phyloP scores from a whole-genome alignment of 441 rosid genomes.

The Corymbia citriodora region DNA sequence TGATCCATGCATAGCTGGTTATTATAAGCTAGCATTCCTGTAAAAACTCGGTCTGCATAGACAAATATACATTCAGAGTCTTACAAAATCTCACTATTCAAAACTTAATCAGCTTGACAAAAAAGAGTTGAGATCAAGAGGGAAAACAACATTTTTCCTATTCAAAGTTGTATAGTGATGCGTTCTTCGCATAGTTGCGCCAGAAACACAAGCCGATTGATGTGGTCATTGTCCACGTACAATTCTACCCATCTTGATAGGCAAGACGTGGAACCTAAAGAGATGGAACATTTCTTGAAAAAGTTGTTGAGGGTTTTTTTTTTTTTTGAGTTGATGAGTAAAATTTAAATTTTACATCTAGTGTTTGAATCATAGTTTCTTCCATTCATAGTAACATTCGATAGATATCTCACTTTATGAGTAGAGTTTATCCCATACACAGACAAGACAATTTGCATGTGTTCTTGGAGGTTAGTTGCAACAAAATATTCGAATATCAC shows the following conservation, averaged over 20 bases:
- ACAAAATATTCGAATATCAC: neutral
- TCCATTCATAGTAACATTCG: neutral
- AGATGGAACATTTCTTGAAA: no score
- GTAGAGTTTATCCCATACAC: neutral
- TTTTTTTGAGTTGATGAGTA: neutral
- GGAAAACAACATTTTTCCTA: neutral
- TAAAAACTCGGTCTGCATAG: accelerated
- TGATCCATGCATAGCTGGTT: accelerated
- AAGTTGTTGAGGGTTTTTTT: no score
- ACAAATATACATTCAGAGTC: no score
- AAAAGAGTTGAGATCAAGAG: neutral
- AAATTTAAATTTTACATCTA: no score
- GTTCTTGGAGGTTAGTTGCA: neutral
- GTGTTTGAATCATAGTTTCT: neutral
- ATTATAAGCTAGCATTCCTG: no score
- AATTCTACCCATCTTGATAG: no score
- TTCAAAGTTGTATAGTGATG: neutral
- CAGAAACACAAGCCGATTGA: neutral
- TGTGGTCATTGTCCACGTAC: neutral
- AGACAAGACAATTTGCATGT: neutral
- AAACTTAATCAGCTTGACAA: neutral
- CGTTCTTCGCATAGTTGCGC: neutral
- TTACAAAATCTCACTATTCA: neutral
- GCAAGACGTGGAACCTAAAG: neutral
- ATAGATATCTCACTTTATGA: neutral